Percentiles rank a stretch among this genome's conserved stretches.
phyloP scores from a whole-genome alignment of 1,139 yeast genomes.

The Kodamaea sp. region DNA sequence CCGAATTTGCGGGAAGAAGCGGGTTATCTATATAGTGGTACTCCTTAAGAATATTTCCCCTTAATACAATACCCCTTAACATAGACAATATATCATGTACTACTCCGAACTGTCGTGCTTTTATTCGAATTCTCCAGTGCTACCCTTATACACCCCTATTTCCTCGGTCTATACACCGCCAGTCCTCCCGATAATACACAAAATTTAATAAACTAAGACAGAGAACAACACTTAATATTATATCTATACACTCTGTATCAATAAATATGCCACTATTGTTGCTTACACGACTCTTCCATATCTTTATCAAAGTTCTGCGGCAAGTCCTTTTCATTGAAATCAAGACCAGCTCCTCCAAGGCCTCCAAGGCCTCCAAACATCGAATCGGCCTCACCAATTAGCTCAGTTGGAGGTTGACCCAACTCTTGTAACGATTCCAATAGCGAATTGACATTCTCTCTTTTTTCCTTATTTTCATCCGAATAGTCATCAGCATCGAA shows the following conservation, averaged over 20 bases:
- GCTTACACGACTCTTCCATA: conserved; percentile 26
- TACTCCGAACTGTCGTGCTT: too few relatives aligned
- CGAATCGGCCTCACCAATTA: conserved; percentile 65
- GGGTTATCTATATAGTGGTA: conserved; percentile 28
- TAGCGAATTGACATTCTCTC: conserved; percentile 52
- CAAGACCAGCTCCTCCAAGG: conserved; percentile 28
- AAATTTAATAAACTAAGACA: too few relatives aligned
- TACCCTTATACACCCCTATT: too few relatives aligned
- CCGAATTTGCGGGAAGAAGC: conserved; percentile 53
- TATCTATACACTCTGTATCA: background rate
- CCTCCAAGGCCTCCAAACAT: conserved; percentile 44
- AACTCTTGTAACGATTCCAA: conserved; percentile 72
- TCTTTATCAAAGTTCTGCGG: conserved; percentile 51
- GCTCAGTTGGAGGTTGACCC: conserved; percentile 85
- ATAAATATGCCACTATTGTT: conserved; percentile 10
- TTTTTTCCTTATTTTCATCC: conserved; percentile 48
- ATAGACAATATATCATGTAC: too few relatives aligned
- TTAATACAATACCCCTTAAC: too few relatives aligned
- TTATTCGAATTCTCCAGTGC: too few relatives aligned
- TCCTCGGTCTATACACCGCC: too few relatives aligned
- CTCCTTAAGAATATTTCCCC: background rate
- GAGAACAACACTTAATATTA: too few relatives aligned
- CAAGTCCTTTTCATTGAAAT: conserved; percentile 41
- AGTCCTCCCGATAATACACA: too few relatives aligned
- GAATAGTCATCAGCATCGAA: conserved; percentile 56